These are phyloP conservation scores for Plasmodium cynomolgi DNA, from an alignment of 169 alveolate genomes.

Conservation along the genomic window DNA sequence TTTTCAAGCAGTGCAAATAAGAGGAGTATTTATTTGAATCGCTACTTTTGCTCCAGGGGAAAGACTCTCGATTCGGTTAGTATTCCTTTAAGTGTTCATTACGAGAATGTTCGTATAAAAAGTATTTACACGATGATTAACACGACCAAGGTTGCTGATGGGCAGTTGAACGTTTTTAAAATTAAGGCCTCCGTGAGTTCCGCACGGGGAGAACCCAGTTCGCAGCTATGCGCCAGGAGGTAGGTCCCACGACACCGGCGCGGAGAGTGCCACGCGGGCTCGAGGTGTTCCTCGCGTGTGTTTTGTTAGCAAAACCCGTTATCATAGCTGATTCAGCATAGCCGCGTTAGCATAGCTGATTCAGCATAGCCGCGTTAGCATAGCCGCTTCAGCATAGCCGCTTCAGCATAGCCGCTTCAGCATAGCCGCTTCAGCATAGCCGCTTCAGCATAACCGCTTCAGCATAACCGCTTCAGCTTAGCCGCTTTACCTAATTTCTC, in stretches of 20 bases:
- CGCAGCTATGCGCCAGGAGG: constrained; percentile 5
- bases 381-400: neutral
- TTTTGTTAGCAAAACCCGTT: neutral
- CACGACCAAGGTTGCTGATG: neutral
- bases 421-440: neutral
- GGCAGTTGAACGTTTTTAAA: constrained; percentile 18
- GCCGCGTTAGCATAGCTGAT: too few relatives aligned
- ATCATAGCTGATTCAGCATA: too few relatives aligned
- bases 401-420: neutral
- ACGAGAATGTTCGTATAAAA: constrained; percentile 54
- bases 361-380: too few relatives aligned
- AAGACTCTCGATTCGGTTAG: constrained; percentile 20
- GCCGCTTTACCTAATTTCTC: neutral
- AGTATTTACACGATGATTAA: constrained; percentile 46
- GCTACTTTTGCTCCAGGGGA: constrained; percentile 2
- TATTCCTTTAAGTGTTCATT: constrained; percentile 26
- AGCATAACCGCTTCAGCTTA: neutral
- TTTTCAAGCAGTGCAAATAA: neutral
- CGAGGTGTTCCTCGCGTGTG: neutral
- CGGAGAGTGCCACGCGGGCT: neutral
- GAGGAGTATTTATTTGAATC: constrained; percentile 1
- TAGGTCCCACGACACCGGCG: too few relatives aligned
- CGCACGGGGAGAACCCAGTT: neutral
- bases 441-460: neutral
- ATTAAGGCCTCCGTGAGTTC: neutral